These are phyloP conservation scores for Diospyros lotus DNA, from an alignment of 148 eudicot genomes.

Conservation along the genomic window DNA sequence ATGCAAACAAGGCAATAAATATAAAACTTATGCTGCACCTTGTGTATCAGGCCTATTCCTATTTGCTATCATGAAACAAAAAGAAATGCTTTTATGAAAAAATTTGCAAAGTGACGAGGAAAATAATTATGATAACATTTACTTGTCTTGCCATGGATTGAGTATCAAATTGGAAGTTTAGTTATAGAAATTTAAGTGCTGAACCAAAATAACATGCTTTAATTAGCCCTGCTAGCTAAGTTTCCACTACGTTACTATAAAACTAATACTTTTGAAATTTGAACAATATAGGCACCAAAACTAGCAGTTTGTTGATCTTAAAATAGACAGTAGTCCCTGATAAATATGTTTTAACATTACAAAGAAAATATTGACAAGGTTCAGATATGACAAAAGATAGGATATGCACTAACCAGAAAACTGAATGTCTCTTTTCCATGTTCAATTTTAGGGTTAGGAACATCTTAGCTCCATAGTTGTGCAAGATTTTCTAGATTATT, in stretches of 20 bases:
- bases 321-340: no score
- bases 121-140: neutral
- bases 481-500: neutral
- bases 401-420: neutral
- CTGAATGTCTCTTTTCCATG: neutral
- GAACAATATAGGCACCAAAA: no score
- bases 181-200: no score
- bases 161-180: no score
- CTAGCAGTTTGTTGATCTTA: no score
- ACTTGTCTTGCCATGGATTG: neutral
- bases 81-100: neutral
- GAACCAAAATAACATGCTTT: no score
- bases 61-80: neutral
- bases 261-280: no score
- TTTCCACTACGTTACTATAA: no score
- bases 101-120: neutral
- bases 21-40: conserved; percentile 2
- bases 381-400: no score
- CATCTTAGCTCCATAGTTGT: neutral
- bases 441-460: neutral
- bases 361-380: no score
- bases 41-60: neutral
- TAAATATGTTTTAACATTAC: no score
- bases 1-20: conserved; percentile 2
- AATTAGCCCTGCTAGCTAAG: no score